Conservation (phyloP, 345 rosid species). For the Populus pruinosa region DNA sequence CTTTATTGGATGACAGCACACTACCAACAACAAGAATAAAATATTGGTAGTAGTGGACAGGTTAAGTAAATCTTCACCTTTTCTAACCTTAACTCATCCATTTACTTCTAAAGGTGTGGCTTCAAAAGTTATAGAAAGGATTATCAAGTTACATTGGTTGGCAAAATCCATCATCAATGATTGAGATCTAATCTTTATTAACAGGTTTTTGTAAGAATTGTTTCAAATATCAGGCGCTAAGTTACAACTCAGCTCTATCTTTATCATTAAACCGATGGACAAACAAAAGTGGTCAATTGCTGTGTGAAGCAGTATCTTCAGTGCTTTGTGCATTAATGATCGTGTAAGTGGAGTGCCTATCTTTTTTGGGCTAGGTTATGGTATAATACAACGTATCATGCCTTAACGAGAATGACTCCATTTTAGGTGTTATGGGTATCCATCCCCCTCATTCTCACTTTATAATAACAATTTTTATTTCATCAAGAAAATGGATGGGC, state of each 20-base stretch:
- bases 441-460: fast-evolving
- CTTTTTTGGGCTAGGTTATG: not conserved
- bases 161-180: not conserved
- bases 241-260: fast-evolving
- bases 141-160: not conserved
- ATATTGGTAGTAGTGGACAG: no score
- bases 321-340: no score
- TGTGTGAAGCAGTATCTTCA: no score
- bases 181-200: fast-evolving
- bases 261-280: not conserved
- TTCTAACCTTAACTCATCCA: no score
- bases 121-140: no score
- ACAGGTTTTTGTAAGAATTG: not conserved
- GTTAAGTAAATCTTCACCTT: no score
- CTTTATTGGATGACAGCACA: no score
- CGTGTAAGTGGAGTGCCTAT: not conserved
- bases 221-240: not conserved
- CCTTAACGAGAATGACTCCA: not conserved
- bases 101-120: no score
- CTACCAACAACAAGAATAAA: no score
- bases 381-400: not conserved
- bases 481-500: fast-evolving
- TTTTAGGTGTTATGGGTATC: not conserved
- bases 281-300: no score
- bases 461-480: no score